Conservation (phyloP, 352 stramenopile species). For the Pythium sukuiense region DNA sequence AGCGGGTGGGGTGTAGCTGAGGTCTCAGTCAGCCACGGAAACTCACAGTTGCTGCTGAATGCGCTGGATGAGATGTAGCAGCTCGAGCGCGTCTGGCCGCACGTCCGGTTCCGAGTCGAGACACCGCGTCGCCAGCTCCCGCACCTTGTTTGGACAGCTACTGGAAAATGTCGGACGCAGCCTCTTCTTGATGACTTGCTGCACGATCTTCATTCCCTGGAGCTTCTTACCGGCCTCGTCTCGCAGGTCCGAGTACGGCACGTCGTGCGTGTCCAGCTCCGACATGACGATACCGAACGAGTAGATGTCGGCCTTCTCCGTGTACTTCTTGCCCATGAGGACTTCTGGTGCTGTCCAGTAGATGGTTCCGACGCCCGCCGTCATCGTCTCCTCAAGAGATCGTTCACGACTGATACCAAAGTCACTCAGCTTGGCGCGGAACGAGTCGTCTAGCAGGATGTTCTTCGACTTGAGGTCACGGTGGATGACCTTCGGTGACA, state of each 20-base stretch:
- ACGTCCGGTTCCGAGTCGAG: conserved; percentile 66
- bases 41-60: conserved; percentile 27
- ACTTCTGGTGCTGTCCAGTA: conserved; percentile 85
- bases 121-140: conserved; percentile 62
- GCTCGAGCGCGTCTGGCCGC: conserved; percentile 62
- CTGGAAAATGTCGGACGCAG: conserved; percentile 64
- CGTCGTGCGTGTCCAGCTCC: conserved; percentile 73
- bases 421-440: conserved; percentile 74
- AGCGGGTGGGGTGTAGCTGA: background rate
- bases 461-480: conserved; percentile 82
- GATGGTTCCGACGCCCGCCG: conserved; percentile 75
- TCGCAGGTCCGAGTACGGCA: conserved; percentile 81
- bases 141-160: conserved; percentile 53
- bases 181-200: conserved; percentile 75
- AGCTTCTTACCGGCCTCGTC: conserved; percentile 73
- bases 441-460: conserved; percentile 57
- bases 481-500: conserved; percentile 72
- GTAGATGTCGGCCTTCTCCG: conserved; percentile 83
- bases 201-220: conserved; percentile 83
- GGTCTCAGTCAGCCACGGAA: background rate
- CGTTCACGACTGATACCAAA: conserved; percentile 80
- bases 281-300: conserved; percentile 84
- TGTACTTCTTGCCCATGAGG: conserved; percentile 84
- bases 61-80: conserved; percentile 58
- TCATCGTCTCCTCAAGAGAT: conserved; percentile 82